phyloP scores from a whole-genome alignment of 345 rosid genomes.

The Euphorbia lathyris region DNA sequence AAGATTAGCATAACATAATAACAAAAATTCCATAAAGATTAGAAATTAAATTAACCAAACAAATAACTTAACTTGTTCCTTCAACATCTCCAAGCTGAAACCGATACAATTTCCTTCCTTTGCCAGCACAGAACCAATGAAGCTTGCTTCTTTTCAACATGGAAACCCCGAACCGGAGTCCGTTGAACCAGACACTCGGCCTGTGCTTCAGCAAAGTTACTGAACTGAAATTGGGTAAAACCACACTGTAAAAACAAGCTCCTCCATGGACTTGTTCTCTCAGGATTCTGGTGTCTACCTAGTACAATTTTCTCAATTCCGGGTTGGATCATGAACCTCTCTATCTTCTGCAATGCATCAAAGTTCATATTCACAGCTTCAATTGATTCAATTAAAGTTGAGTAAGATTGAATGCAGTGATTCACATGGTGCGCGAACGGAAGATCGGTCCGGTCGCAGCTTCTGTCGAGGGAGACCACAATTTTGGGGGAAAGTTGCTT shows the following conservation, averaged over 20 bases:
- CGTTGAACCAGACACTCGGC: constrained; percentile 30
- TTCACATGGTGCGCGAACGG: constrained; percentile 26
- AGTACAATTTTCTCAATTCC: constrained; percentile 20
- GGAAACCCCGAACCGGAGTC: constrained; percentile 23
- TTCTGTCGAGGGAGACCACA: constrained; percentile 27
- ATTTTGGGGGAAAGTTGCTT: constrained; percentile 29
- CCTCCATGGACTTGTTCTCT: constrained; percentile 21
- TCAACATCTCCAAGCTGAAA: constrained; percentile 33
- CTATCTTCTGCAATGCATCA: constrained; percentile 23
- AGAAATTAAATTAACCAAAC: constrained; percentile 30
- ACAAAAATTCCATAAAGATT: constrained; percentile 24
- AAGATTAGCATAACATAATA: constrained; percentile 43
- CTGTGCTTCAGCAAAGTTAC: constrained; percentile 31
- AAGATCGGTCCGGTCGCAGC: constrained; percentile 27
- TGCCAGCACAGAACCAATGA: constrained; percentile 31
- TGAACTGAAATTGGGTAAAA: constrained; percentile 20
- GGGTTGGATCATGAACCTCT: constrained; percentile 29
- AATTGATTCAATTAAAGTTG: constrained; percentile 24
- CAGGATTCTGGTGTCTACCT: constrained; percentile 20
- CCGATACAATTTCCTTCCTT: constrained; percentile 25
- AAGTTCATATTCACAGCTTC: constrained; percentile 28
- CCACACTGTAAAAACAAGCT: constrained; percentile 26
- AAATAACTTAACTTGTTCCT: no score
- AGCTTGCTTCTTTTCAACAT: constrained; percentile 27
- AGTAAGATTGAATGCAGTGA: constrained; percentile 26